phyloP scores from a whole-genome alignment of 1,139 yeast genomes.

The Magnusiomyces sp. region DNA sequence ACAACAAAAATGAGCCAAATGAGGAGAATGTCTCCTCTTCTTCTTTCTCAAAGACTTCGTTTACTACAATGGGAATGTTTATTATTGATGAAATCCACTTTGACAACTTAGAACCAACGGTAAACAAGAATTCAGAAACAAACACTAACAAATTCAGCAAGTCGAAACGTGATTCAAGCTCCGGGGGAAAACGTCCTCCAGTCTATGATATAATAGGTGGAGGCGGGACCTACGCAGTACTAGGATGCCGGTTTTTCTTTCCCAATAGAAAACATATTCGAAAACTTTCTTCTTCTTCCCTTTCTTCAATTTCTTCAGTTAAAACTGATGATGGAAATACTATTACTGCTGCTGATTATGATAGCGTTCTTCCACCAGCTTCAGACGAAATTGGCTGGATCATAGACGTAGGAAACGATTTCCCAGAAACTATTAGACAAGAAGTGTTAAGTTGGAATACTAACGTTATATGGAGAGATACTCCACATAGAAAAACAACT shows the following conservation, averaged over 20 bases:
- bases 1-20: too few relatives aligned
- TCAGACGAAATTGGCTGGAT: conserved; percentile 46
- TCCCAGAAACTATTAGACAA: conserved; percentile 44
- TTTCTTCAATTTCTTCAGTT: too few relatives aligned
- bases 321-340: neutral
- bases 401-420: conserved; percentile 72
- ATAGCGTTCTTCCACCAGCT: too few relatives aligned
- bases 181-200: neutral
- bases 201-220: conserved; percentile 69
- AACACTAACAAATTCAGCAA: too few relatives aligned
- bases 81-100: conserved; percentile 82
- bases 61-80: conserved; percentile 76
- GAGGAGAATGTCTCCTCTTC: too few relatives aligned
- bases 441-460: conserved; percentile 55
- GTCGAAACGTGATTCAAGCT: too few relatives aligned
- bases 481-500: conserved; percentile 52
- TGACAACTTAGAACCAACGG: conserved; percentile 35
- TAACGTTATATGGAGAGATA: conserved; percentile 48
- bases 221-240: conserved; percentile 75
- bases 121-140: conserved; percentile 35
- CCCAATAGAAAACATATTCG: conserved; percentile 32
- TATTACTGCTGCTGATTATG: too few relatives aligned
- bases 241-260: conserved; percentile 61
- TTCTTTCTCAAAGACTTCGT: too few relatives aligned
- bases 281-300: too few relatives aligned